These are phyloP conservation scores for Microstegium vimineum DNA, from an alignment of 176 grass and related monocot species.

Conservation along the genomic window DNA sequence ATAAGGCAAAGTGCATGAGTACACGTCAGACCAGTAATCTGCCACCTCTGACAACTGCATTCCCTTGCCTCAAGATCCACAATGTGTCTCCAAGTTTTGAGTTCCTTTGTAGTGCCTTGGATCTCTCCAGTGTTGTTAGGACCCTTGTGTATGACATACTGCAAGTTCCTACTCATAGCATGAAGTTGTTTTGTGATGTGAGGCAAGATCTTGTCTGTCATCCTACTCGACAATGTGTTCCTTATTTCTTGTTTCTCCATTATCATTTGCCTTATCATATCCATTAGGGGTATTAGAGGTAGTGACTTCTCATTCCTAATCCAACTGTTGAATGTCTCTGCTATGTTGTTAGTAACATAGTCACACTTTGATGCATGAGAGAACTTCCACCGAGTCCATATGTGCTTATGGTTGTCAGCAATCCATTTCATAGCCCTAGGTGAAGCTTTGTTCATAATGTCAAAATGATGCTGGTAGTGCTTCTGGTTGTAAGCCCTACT, in stretches of 20 bases:
- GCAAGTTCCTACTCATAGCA: not conserved
- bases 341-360: not conserved
- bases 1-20: too few relatives aligned
- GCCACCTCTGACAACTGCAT: too few relatives aligned
- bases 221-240: not conserved
- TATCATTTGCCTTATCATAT: not conserved
- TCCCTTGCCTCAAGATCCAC: too few relatives aligned
- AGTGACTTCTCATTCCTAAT: not conserved
- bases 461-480: not conserved
- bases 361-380: not conserved
- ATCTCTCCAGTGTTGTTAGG: too few relatives aligned
- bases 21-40: too few relatives aligned
- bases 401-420: not conserved
- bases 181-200: not conserved
- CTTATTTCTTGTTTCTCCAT: not conserved
- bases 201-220: not conserved
- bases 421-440: not conserved
- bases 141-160: too few relatives aligned
- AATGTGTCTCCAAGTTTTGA: too few relatives aligned
- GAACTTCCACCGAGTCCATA: not conserved
- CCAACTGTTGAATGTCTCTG: too few relatives aligned
- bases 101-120: too few relatives aligned
- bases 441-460: not conserved
- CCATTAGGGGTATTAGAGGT: not conserved
- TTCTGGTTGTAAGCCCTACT: not conserved